Evolutionary conservation across 2,329 filamentous ascomycete species (phyloP).

Genomic region (Xylariomycetidae sp.): DNA sequence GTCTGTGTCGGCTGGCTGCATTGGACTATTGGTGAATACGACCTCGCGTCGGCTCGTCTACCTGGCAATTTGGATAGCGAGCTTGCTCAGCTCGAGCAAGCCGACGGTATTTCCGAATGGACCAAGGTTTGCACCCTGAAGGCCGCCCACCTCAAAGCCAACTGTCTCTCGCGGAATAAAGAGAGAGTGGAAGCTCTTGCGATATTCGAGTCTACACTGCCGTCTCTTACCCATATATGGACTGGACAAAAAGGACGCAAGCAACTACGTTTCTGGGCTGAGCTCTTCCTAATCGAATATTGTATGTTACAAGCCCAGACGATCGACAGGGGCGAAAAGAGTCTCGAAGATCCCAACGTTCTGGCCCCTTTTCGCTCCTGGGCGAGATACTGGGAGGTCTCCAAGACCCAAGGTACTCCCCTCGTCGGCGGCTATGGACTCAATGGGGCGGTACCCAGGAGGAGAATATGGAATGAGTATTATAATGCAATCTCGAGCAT

Average conservation of each 20-base stretch:
- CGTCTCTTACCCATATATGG: constrained; percentile 54
- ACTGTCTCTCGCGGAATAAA: constrained; percentile 47
- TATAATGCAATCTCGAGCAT: constrained; percentile 76
- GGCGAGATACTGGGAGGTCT: constrained; percentile 62
- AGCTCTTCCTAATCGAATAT: constrained; percentile 70
- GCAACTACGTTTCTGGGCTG: constrained; percentile 73
- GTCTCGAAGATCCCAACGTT: constrained; percentile 47
- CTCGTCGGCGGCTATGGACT: constrained; percentile 53
- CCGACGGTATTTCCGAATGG: constrained; percentile 63
- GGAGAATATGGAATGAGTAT: constrained; percentile 79
- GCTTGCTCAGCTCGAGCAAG: constrained; percentile 46
- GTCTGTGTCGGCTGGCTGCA: constrained; percentile 83
- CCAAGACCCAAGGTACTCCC: constrained; percentile 35
- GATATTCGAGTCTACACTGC: constrained; percentile 62
- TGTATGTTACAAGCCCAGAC: constrained; percentile 65
- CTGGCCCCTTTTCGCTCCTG: constrained; percentile 61
- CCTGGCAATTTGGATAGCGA: constrained; percentile 58
- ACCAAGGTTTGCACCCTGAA: constrained; percentile 78
- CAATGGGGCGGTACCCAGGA: constrained; percentile 54
- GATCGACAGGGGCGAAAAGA: constrained; percentile 45
- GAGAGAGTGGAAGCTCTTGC: constrained; percentile 55
- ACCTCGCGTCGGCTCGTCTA: constrained; percentile 54
- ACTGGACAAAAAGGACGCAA: constrained; percentile 48
- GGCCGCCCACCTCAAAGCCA: constrained; percentile 71
- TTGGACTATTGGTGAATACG: constrained; percentile 69